Evolutionary conservation across 331 rosid genomes (phyloP).

Genomic region (Dryas integrifolia): DNA sequence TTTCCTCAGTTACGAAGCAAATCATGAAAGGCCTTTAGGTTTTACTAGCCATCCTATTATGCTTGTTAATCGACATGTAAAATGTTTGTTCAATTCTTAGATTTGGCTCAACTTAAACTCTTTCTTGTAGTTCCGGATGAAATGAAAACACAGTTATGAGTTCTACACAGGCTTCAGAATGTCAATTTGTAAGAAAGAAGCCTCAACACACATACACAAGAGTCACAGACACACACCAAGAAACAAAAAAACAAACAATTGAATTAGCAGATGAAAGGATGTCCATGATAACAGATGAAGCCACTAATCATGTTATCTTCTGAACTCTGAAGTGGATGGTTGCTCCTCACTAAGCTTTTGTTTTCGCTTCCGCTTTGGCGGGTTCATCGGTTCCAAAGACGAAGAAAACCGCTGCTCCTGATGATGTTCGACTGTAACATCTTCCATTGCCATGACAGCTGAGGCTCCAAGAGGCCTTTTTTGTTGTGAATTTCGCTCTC

Average conservation of each 20-base stretch:
- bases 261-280: no score
- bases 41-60: conserved; percentile 21
- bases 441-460: not conserved
- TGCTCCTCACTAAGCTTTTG: not conserved
- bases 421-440: not conserved
- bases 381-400: not conserved
- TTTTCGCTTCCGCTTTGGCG: not conserved
- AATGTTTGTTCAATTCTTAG: not conserved
- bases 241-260: no score
- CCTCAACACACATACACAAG: no score
- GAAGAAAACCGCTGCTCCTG: not conserved
- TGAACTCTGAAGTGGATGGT: no score
- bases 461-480: not conserved
- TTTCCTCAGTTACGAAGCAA: conserved; percentile 48
- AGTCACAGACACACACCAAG: no score
- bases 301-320: no score
- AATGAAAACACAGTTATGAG: not conserved
- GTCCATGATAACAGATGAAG: no score
- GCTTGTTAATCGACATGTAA: conserved; percentile 7
- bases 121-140: not conserved
- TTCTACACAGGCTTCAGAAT: no score
- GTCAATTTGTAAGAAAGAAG: no score
- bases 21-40: conserved; percentile 29
- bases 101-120: not conserved
- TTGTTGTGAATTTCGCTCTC: not conserved